These are phyloP conservation scores for Suillus subaureus DNA, from an alignment of 768 basidiomycete species.

Conservation along the genomic window DNA sequence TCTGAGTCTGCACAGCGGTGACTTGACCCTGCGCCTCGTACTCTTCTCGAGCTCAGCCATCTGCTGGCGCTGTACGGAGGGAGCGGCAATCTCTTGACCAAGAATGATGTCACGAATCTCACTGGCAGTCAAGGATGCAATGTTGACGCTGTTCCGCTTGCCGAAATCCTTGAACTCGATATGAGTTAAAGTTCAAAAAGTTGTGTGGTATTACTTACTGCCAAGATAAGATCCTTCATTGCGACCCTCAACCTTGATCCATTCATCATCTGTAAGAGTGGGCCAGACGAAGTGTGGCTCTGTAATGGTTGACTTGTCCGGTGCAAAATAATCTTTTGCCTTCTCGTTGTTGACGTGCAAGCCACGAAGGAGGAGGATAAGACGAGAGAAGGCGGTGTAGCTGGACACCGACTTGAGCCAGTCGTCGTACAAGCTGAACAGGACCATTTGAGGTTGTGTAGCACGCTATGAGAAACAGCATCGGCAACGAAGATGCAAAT, in stretches of 20 bases:
- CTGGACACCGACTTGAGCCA: conserved; percentile 99
- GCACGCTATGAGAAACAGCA: conserved; percentile 59
- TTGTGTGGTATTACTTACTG: conserved; percentile 46
- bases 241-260: conserved; percentile 99
- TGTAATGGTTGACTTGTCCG: conserved; percentile 95
- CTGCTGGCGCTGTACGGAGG: conserved; percentile 95
- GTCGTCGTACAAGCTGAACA: conserved; percentile 98
- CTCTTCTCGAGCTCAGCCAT: conserved; percentile 99
- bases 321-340: conserved; percentile 98
- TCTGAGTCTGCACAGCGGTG: conserved; percentile 96
- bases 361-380: conserved; percentile 95
- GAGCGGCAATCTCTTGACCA: conserved; percentile 97
- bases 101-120: conserved; percentile 98
- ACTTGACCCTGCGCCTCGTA: conserved; percentile 92
- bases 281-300: conserved; percentile 99
- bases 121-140: conserved; percentile 93
- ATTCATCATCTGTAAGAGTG: conserved; percentile 71
- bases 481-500: not conserved
- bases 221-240: conserved; percentile 94
- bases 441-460: conserved; percentile 98
- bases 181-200: conserved; percentile 18
- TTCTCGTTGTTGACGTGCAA: conserved; percentile 99
- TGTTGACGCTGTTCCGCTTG: conserved; percentile 98
- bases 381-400: conserved; percentile 97
- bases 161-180: conserved; percentile 81